Evolutionary conservation across 208 protist species (phyloP), one percentile per base, ranked within the genome.

Genomic region (Crithidia thermophila): DNA sequence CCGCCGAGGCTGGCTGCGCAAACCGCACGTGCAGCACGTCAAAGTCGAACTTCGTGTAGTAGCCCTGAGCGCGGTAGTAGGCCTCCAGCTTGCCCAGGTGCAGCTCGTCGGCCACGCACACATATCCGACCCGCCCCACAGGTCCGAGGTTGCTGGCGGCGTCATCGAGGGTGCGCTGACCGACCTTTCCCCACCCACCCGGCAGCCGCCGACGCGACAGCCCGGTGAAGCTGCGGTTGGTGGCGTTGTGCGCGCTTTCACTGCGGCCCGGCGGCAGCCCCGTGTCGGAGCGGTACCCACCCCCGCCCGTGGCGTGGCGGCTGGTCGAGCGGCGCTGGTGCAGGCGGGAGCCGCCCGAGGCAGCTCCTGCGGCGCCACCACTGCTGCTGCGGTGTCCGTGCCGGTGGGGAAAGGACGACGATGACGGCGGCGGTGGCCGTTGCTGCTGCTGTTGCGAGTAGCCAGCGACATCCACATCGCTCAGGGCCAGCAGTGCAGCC

Each of bases 1-100:
- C 72, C 30, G 37, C 18, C 0, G 68, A 30, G 21, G 34, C 18
- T 5, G 69, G 45, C 33, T 88, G 82, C 8, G 85, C 78, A 37
- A 91, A 85, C 43, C 85, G 79, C 46, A 92, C 77, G 64, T 92
- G 86, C 46, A 92, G 57, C 9, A 92, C 86, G 56, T 86, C 86
- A 55, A 89, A 88, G 68, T 86, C 85, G 70, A 88, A 91, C 55
- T 91, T 91, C 16, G 85, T 88, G 71, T 84, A 86, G 70, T 91
- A 91, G 4, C 85, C 82, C 66, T 86, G 82, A 21, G 64, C 43
- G 6, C 69, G 55, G 65, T 89, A 92, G 65, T 89, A 71, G 18
- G 58, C 59, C 71, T 92, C 82, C 40, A 92, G 58, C 37, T 79
- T 83, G n/a, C 70, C 79, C 10, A 92, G 70, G 36, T 77, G 66